Conservation (phyloP, 1,284 basidiomycete species). For the Ustanciosporium gigantosporum region DNA sequence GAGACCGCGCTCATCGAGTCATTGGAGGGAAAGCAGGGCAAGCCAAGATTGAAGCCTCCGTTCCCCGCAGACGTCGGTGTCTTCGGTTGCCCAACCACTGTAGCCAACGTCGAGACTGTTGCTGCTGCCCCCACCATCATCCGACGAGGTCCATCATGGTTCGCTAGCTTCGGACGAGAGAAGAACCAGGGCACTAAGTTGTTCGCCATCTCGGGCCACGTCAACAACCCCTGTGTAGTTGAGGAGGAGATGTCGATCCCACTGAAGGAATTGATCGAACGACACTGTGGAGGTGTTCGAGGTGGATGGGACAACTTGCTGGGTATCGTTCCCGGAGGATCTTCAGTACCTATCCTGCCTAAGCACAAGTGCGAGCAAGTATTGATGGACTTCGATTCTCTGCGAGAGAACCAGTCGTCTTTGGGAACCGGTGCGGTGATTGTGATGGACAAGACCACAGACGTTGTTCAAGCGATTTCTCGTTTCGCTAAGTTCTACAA, state of each 20-base stretch:
- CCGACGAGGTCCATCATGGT: slow-evolving; percentile 88
- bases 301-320: slow-evolving; percentile 96
- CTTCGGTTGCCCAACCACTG: slow-evolving; percentile 94
- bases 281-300: slow-evolving; percentile 90
- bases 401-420: slow-evolving; percentile 91
- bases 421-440: slow-evolving; percentile 97
- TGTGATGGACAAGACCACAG: slow-evolving; percentile 97
- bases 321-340: slow-evolving; percentile 92
- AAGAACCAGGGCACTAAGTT: slow-evolving; percentile 95
- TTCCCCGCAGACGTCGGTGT: slow-evolving; percentile 98
- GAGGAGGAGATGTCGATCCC: slow-evolving; percentile 99
- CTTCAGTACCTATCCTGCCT: slow-evolving; percentile 91
- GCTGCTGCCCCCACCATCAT: slow-evolving; percentile 96
- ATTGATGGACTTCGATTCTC: slow-evolving; percentile 93
- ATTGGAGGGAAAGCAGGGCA: slow-evolving; percentile 95
- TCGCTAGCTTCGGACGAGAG: slow-evolving; percentile 86
- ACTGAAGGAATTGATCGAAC: slow-evolving; percentile 88
- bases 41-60: slow-evolving; percentile 96
- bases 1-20: slow-evolving; percentile 97
- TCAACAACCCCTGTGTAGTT: slow-evolving; percentile 96
- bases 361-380: slow-evolving; percentile 64
- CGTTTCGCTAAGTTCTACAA: slow-evolving; percentile 77
- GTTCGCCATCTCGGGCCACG: slow-evolving; percentile 92
- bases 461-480: slow-evolving; percentile 80
- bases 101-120: slow-evolving; percentile 98